A percentile compares a stretch with the other conserved stretches of the same genome.
Conservation (phyloP, 2,329 filamentous ascomycete species). For the Eurotiales sp. region DNA sequence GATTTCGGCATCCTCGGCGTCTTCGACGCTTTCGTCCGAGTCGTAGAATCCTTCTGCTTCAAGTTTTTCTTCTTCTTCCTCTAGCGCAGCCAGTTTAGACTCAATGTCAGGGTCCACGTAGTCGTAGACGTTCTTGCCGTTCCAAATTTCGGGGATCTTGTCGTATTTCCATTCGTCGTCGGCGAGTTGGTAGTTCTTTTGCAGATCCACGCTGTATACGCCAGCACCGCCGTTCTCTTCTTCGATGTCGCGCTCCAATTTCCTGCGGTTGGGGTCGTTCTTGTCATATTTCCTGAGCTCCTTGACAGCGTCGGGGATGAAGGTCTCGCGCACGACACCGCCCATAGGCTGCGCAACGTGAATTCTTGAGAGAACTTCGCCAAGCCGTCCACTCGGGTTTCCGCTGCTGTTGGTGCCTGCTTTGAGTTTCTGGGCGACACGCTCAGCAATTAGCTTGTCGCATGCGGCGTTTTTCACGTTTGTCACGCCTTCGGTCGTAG, state of each 20-base stretch:
- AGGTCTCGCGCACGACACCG: slow-evolving; percentile 71
- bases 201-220: slow-evolving; percentile 91
- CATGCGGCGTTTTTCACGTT: slow-evolving; percentile 93
- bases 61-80: slow-evolving; percentile 91
- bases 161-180: slow-evolving; percentile 95
- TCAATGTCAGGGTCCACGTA: slow-evolving; percentile 97
- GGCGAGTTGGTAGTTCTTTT: slow-evolving; percentile 81
- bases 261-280: slow-evolving; percentile 75
- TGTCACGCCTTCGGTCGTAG: slow-evolving; percentile 90
- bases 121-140: slow-evolving; percentile 97
- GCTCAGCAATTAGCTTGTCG: slow-evolving; percentile 85
- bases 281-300: slow-evolving; percentile 84
- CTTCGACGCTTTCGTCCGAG: slow-evolving; percentile 75
- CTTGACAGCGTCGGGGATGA: slow-evolving; percentile 82
- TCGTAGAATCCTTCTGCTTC: slow-evolving; percentile 93
- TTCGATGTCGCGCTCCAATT: slow-evolving; percentile 80
- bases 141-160: slow-evolving; percentile 86
- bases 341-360: slow-evolving; percentile 94
- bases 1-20: slow-evolving; percentile 83
- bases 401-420: slow-evolving; percentile 75
- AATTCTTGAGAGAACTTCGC: slow-evolving; percentile 87
- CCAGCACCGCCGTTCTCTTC: slow-evolving; percentile 90
- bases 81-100: slow-evolving; percentile 81
- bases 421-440: slow-evolving; percentile 94
- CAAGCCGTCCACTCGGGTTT: slow-evolving; percentile 73